These are phyloP conservation scores for Eimeria falciformis DNA, from an alignment of 169 alveolate species.

Conservation along the genomic window DNA sequence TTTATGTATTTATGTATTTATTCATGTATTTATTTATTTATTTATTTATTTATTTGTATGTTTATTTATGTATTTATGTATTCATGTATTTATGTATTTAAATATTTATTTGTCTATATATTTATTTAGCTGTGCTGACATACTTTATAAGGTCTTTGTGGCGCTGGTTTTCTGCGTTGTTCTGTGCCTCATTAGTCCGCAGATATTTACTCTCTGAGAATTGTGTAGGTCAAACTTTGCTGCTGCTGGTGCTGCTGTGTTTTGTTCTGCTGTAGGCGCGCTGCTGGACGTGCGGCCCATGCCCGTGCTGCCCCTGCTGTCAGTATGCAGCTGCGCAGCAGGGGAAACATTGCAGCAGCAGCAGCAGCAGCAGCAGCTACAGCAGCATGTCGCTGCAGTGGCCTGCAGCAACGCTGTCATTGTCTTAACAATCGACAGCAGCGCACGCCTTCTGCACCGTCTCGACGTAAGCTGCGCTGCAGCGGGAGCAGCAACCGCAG, in stretches of 20 bases:
- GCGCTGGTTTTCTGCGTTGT: no score
- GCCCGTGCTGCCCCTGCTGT: background rate
- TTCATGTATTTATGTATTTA: no score
- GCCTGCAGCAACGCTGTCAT: constrained; percentile 56
- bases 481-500: background rate
- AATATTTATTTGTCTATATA: no score
- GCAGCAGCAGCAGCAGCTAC: constrained; percentile 49
- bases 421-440: constrained; percentile 12
- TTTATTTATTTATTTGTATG: no score
- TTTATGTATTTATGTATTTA: no score
- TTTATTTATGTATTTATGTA: no score
- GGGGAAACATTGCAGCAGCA: background rate
- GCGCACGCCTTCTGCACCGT: constrained; percentile 9
- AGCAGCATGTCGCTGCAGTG: constrained; percentile 40
- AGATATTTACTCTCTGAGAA: no score
- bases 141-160: no score
- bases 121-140: no score
- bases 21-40: no score
- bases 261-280: constrained; percentile 17
- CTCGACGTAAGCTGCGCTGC: constrained; percentile 21
- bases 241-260: background rate
- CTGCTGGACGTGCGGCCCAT: constrained; percentile 48
- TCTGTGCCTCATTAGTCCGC: no score
- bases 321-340: constrained; percentile 37
- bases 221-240: no score